Percentiles rank a stretch among this genome's conserved stretches.
Conservation (phyloP, 768 basidiomycete species). For the Mrakia blollopis region DNA sequence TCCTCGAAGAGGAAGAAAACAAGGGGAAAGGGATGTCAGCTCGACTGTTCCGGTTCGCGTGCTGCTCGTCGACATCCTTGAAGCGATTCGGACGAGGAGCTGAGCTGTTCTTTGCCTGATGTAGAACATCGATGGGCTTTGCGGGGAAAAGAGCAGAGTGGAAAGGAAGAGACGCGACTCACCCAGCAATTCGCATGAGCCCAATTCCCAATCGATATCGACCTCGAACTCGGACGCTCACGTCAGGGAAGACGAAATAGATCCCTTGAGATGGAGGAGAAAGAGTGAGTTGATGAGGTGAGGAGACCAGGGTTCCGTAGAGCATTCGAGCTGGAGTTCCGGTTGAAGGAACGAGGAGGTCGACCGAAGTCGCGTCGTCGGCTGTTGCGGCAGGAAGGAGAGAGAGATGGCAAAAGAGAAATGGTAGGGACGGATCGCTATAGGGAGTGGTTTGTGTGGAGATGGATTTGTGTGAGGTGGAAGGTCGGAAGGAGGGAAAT, state of each 20-base stretch:
- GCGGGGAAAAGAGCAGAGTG: not conserved
- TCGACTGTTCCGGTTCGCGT: not conserved
- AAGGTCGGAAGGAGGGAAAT: not conserved
- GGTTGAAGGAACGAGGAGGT: slow-evolving; percentile 12
- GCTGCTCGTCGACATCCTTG: not conserved
- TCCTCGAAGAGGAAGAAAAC: not conserved
- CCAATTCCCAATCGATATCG: slow-evolving; percentile 17
- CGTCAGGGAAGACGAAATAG: slow-evolving; percentile 32
- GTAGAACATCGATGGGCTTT: too few relatives aligned
- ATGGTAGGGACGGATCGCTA: slow-evolving; percentile 27
- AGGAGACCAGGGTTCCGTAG: slow-evolving; percentile 32
- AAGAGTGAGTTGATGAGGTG: slow-evolving; percentile 21
- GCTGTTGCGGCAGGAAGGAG: slow-evolving; percentile 7
- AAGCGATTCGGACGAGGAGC: too few relatives aligned
- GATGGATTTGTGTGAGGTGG: too few relatives aligned
- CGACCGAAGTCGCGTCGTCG: not conserved
- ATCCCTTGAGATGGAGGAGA: not conserved
- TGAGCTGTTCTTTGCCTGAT: too few relatives aligned
- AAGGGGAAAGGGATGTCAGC: not conserved
- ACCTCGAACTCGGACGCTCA: slow-evolving; percentile 23
- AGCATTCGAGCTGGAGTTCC: slow-evolving; percentile 21
- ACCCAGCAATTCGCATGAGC: slow-evolving; percentile 30
- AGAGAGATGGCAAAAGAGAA: slow-evolving; percentile 29
- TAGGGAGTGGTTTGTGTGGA: too few relatives aligned
- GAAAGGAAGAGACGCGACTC: not conserved